Evolutionary conservation across 768 basidiomycete species (phyloP).

Genomic region (Boletus edulis): DNA sequence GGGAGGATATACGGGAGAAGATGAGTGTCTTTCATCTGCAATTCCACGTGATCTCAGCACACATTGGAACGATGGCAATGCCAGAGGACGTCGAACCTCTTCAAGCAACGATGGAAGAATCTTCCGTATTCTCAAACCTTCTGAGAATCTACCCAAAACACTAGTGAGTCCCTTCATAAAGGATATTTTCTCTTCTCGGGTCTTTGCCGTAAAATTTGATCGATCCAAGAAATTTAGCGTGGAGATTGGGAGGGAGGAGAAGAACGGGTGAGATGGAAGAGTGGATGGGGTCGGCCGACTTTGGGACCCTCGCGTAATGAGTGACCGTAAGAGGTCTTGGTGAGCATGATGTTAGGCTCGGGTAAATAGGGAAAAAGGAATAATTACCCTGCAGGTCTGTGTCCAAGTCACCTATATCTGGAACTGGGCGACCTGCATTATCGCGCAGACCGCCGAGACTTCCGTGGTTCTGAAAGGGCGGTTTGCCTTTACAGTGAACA

Average conservation of each 20-base stretch:
- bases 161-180: conserved; percentile 88
- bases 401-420: conserved; percentile 66
- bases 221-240: conserved; percentile 96
- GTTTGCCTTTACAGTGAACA: conserved; percentile 83
- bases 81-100: conserved; percentile 57
- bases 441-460: conserved; percentile 69
- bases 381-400: conserved; percentile 67
- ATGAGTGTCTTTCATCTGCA: conserved; percentile 89
- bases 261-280: conserved; percentile 84
- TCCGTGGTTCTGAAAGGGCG: conserved; percentile 86
- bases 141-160: conserved; percentile 84
- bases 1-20: conserved; percentile 94
- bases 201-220: conserved; percentile 91
- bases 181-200: conserved; percentile 92
- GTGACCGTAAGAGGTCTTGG: conserved; percentile 70
- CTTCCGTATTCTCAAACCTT: conserved; percentile 82
- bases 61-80: background rate
- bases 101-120: conserved; percentile 90
- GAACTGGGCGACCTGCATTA: conserved; percentile 59
- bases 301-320: conserved; percentile 77
- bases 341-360: conserved; percentile 5
- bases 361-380: background rate
- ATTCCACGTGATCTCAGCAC: conserved; percentile 8
- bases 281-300: conserved; percentile 74
- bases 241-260: conserved; percentile 92